A percentile compares a stretch with the other conserved stretches of the same genome.
These are phyloP conservation scores for Fraxinus sp. DNA, from an alignment of 305 asterid genomes.

Conservation along the genomic window DNA sequence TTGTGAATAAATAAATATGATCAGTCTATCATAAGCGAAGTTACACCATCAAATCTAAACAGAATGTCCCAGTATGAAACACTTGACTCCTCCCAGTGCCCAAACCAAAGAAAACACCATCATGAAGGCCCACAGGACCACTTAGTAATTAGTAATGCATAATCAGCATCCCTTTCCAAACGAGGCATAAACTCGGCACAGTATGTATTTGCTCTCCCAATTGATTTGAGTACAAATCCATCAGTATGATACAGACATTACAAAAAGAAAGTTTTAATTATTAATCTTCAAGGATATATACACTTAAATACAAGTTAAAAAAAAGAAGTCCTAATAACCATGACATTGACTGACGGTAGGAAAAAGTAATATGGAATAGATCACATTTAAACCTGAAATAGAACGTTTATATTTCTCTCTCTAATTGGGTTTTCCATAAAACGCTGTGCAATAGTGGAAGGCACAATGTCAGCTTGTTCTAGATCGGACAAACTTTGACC, in stretches of 20 bases:
- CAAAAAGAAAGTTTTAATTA: neutral
- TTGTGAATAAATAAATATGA: neutral
- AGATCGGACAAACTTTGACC: neutral
- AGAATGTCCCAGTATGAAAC: neutral
- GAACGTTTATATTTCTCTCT: neutral
- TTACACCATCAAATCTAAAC: neutral
- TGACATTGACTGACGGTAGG: neutral
- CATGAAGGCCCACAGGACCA: neutral
- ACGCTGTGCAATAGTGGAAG: slow-evolving; percentile 1
- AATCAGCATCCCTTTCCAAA: neutral
- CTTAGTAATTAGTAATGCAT: neutral
- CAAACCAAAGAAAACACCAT: slow-evolving; percentile 1
- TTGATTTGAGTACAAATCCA: neutral
- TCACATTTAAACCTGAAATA: neutral
- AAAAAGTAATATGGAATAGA: neutral
- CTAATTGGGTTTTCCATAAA: slow-evolving; percentile 6
- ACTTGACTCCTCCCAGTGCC: slow-evolving; percentile 8
- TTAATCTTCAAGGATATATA: neutral
- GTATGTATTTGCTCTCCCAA: neutral
- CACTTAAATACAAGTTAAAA: slow-evolving; percentile 5
- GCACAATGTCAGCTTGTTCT: neutral
- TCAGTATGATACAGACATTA: neutral
- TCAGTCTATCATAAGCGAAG: neutral
- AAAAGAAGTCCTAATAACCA: slow-evolving; percentile 5
- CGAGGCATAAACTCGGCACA: neutral